Evolutionary conservation across 129 eudicot genomes (phyloP).

Genomic region (Flaveria bidentis): DNA sequence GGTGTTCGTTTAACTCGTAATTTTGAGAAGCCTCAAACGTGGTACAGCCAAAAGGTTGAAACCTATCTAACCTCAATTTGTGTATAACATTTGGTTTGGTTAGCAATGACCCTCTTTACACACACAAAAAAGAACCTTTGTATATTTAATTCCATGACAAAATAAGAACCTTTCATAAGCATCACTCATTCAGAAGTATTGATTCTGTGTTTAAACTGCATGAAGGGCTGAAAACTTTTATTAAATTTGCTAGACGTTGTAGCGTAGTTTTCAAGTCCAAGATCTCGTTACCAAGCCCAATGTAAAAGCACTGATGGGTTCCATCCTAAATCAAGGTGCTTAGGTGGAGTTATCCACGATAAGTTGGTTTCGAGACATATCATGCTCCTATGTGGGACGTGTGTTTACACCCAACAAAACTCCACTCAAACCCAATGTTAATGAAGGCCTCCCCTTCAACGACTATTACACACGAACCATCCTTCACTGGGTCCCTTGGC

Average conservation of each 20-base stretch:
- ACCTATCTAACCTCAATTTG: background rate
- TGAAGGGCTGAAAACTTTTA: background rate
- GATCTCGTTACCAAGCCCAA: background rate
- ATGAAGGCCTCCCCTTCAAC: background rate
- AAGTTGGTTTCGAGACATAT: background rate
- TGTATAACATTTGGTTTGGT: background rate
- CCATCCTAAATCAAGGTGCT: background rate
- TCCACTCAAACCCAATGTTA: background rate
- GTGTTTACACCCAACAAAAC: background rate
- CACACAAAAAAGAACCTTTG: background rate
- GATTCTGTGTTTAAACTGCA: constrained; percentile 4
- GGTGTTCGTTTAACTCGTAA: too few species aligned
- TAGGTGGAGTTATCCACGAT: background rate
- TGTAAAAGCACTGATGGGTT: background rate
- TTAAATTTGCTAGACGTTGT: background rate
- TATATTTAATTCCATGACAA: constrained; percentile 3
- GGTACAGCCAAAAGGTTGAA: too few species aligned
- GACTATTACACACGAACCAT: background rate
- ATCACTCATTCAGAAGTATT: background rate
- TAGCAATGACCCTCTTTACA: background rate
- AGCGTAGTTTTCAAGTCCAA: background rate
- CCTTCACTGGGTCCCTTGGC: background rate
- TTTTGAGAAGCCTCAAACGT: too few species aligned
- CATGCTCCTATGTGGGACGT: background rate
- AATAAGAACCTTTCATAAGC: too few species aligned